Conservation (phyloP, 1,284 basidiomycete genomes). For the Wolfiporia cocos region DNA sequence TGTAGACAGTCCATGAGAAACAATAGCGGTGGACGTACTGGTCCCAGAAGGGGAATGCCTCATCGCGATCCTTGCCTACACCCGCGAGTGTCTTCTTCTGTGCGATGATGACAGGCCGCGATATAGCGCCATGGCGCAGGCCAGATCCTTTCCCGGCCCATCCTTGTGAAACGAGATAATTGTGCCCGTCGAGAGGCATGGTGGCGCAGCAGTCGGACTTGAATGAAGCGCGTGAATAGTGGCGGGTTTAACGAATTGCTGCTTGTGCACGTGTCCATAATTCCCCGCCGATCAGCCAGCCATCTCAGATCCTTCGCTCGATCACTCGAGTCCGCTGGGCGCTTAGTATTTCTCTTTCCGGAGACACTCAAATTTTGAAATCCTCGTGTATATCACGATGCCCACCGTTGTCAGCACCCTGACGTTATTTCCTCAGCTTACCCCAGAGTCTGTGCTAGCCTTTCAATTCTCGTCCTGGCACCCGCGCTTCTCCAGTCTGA, state of each 20-base stretch:
- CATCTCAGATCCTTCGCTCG: background rate
- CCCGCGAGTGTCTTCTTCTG: conserved; percentile 84
- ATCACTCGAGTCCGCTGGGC: background rate
- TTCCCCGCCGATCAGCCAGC: too few species aligned
- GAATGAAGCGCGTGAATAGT: background rate
- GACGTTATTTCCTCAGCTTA: conserved; percentile 47
- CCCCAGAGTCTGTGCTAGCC: conserved; percentile 51
- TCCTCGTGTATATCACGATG: too few species aligned
- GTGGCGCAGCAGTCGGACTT: background rate
- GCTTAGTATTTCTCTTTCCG: background rate
- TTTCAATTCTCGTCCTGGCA: conserved; percentile 92
- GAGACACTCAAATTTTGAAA: too few species aligned
- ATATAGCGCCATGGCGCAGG: conserved; percentile 61
- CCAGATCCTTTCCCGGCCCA: conserved; percentile 83
- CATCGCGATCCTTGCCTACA: conserved; percentile 87
- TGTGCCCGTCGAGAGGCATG: conserved; percentile 76
- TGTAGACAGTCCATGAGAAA: background rate
- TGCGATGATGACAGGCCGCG: conserved; percentile 68
- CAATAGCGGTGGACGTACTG: conserved; percentile 46
- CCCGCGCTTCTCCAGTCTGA: conserved; percentile 60
- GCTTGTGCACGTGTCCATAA: too few species aligned
- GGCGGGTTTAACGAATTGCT: too few species aligned
- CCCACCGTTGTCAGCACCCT: conserved; percentile 20
- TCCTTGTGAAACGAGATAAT: conserved; percentile 77
- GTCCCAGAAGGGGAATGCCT: conserved; percentile 95